These are phyloP conservation scores for Solanum hybrid DNA, from an alignment of 305 asterid species.

Conservation along the genomic window DNA sequence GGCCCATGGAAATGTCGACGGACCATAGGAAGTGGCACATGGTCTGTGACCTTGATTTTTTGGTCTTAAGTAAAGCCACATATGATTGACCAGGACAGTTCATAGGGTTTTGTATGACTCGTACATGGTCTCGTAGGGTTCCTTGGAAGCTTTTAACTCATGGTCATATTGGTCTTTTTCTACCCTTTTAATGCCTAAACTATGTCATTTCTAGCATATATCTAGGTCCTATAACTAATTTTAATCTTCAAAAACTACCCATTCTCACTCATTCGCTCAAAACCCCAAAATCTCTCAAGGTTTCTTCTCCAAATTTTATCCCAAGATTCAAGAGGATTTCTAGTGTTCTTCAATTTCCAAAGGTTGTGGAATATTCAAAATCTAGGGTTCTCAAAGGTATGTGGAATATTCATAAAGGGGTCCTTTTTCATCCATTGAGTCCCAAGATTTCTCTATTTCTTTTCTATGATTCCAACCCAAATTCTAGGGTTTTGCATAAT, in stretches of 20 bases:
- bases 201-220: background rate
- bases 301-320: background rate
- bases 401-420: no score
- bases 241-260: background rate
- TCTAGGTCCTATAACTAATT: background rate
- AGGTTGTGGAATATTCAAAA: no score
- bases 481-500: no score
- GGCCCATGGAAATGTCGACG: background rate
- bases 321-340: background rate
- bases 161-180: background rate
- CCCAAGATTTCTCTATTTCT: no score
- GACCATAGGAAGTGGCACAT: background rate
- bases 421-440: no score
- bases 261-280: background rate
- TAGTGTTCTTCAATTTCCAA: background rate
- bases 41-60: background rate
- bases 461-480: no score
- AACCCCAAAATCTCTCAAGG: background rate
- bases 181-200: background rate
- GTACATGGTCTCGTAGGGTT: background rate
- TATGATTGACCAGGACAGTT: background rate
- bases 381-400: no score
- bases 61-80: background rate
- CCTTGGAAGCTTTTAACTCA: background rate
- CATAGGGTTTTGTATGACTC: background rate